Evolutionary conservation across 306 rosid genomes (phyloP).

Genomic region (Vigna mungo): DNA sequence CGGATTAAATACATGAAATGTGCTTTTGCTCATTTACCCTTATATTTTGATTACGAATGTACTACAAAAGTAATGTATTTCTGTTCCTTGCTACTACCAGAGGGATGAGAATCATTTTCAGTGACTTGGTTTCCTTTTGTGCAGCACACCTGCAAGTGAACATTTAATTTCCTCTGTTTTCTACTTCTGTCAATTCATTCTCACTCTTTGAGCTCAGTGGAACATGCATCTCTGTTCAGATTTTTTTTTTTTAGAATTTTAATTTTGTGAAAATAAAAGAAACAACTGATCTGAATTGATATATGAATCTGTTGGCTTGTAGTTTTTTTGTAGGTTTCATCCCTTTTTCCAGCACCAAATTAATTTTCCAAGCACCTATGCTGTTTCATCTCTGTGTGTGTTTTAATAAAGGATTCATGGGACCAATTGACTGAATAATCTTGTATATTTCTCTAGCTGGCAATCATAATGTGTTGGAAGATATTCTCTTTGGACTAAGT

Average conservation of each 20-base stretch:
- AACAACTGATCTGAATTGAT: background rate
- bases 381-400: background rate
- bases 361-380: constrained; percentile 13
- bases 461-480: no score
- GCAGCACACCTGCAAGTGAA: background rate
- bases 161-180: background rate
- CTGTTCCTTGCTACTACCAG: constrained; percentile 1
- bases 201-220: constrained; percentile 7
- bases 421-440: constrained; percentile 16
- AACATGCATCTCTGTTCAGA: background rate
- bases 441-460: background rate
- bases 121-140: background rate
- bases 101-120: constrained; percentile 7
- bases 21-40: background rate
- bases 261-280: background rate
- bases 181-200: background rate
- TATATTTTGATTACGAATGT: background rate
- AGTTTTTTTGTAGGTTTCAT: background rate
- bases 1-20: background rate
- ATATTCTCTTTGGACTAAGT: background rate
- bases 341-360: background rate
- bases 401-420: background rate
- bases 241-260: background rate
- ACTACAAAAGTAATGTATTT: constrained; percentile 18
- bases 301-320: background rate